Evolutionary conservation across 306 rosid species (phyloP), one percentile per base, ranked within the genome.

Genomic region (Malus domestica): DNA sequence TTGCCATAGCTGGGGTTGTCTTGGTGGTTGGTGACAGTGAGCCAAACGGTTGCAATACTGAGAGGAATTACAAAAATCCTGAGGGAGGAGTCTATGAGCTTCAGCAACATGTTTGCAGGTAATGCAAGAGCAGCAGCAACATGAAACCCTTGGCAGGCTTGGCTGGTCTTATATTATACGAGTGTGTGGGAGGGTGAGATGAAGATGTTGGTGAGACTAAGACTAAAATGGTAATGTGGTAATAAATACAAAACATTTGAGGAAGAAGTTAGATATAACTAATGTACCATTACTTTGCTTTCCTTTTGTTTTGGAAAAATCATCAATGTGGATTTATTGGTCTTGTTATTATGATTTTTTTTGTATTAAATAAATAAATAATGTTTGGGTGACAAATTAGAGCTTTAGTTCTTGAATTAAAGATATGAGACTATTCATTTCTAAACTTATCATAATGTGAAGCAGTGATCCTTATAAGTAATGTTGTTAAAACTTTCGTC

Each of bases 11-110:
- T 80, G 71, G 69, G 80, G 35, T 83, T 88, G 67, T 94, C 87
- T 76, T 94, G 85, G 57, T 82, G 68, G 83, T 90, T 88, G 58
- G 96, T 92, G 25, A 86, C 80, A n/a, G 97, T 89, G 8, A 90
- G 46, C 89, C 96, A 90, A 44, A 92, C 74, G 60, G 96, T 81
- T 80, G 91, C 96, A 25, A 87, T 46, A 54, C 89, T 90, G 0
- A 92, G 81, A 72, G 95, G 92, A 84, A 94, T 82, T 23, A 78
- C 89, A 80, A 77, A 80, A 20, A 92, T 55, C 81, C 98, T 83
- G 19, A 90, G 76, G 55, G 89, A 89, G 18, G 80, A 84, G 70
- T 90, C 91, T 55, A 92, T 13, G 67, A 92, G 42, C 84, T 84
- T 89, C 32, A 94, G 92, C 78, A 73, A 22, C 89, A 83, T 87